These are phyloP conservation scores for Annona cherimola DNA, from an alignment of 164 flowering plant genomes.

Conservation along the genomic window DNA sequence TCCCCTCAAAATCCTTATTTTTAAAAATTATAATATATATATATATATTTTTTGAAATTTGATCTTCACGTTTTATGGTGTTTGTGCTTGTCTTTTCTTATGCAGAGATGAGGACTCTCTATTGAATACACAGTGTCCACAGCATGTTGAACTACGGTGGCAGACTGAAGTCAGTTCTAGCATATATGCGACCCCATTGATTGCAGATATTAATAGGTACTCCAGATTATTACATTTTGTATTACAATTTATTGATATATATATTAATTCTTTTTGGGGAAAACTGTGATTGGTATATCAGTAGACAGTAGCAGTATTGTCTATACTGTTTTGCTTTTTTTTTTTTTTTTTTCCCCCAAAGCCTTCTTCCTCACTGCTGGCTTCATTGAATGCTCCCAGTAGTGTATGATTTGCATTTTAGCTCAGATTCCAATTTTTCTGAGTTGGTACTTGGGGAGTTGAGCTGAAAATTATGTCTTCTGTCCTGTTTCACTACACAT, in stretches of 20 bases:
- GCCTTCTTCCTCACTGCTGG: background rate
- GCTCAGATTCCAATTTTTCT: background rate
- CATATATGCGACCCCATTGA: slow-evolving; percentile 87
- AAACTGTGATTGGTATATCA: no score
- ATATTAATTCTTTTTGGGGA: no score
- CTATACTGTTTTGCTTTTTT: no score
- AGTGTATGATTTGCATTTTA: background rate
- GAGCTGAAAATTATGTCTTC: background rate
- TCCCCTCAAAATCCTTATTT: background rate
- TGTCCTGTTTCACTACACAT: background rate
- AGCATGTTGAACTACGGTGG: slow-evolving; percentile 92
- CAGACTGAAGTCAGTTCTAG: slow-evolving; percentile 97
- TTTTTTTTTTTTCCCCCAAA: background rate
- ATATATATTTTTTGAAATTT: background rate
- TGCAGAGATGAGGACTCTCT: slow-evolving; percentile 82
- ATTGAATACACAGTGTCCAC: slow-evolving; percentile 85
- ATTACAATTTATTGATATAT: background rate
- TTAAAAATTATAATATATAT: background rate
- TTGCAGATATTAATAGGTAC: slow-evolving; percentile 94
- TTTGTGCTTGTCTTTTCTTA: background rate
- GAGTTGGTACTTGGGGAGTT: background rate
- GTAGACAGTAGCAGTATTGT: no score
- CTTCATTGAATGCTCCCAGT: background rate
- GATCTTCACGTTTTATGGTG: background rate
- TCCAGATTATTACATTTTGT: background rate